A percentile compares a stretch with the other conserved stretches of the same genome.
These are phyloP conservation scores for Gynostemma pentaphyllum DNA, from an alignment of 306 rosid species.

Conservation along the genomic window DNA sequence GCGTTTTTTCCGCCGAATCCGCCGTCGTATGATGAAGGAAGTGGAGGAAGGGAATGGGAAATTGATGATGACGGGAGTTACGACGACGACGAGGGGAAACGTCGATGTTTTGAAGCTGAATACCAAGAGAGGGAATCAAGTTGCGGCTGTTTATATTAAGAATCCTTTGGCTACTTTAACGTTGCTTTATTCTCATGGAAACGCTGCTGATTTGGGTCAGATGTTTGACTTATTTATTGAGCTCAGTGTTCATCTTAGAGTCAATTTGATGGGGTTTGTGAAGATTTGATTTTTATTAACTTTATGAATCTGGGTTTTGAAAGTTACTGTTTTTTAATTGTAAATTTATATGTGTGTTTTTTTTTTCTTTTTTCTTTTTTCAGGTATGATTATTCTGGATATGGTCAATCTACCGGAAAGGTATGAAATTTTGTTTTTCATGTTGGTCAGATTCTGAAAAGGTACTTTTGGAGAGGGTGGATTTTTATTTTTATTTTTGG, in stretches of 20 bases:
- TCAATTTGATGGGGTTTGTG: constrained; percentile 76
- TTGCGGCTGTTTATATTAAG: constrained; percentile 53
- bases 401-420: constrained; percentile 86
- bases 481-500: background rate
- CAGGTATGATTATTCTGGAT: constrained; percentile 91
- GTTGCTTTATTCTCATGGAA: constrained; percentile 75
- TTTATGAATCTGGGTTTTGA: constrained; percentile 3
- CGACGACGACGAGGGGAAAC: constrained; percentile 34
- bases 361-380: constrained; percentile 5
- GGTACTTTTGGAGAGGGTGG: background rate
- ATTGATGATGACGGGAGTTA: constrained; percentile 41
- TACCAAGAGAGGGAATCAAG: constrained; percentile 62
- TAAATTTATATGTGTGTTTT: background rate
- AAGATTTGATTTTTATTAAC: background rate
- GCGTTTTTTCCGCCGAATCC: constrained; percentile 91
- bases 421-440: constrained; percentile 25
- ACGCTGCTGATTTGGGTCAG: constrained; percentile 98
- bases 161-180: constrained; percentile 64
- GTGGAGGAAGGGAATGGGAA: constrained; percentile 34
- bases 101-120: constrained; percentile 73
- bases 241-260: constrained; percentile 74
- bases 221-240: constrained; percentile 78
- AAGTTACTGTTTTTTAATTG: background rate
- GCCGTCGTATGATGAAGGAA: constrained; percentile 56
- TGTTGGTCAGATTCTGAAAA: background rate